Evolutionary conservation across 2,329 filamentous ascomycete genomes (phyloP).

Genomic region (Akanthomyces dipterigenus): DNA sequence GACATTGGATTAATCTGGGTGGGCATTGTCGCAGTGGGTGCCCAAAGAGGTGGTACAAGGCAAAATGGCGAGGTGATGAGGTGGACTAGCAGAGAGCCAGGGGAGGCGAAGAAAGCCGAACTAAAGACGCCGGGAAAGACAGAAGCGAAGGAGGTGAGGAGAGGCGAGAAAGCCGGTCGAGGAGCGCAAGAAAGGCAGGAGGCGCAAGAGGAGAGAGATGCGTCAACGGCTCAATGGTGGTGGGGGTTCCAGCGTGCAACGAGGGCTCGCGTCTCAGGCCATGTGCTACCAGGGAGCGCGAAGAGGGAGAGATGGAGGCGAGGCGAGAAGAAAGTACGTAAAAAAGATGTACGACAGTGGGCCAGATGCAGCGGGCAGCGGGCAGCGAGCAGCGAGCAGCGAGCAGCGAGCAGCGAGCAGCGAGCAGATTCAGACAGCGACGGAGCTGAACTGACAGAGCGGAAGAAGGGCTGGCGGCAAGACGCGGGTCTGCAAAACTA

Average conservation of each 20-base stretch:
- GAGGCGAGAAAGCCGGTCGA: background rate
- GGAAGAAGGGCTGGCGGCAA: constrained; percentile 6
- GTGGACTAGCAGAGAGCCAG: background rate
- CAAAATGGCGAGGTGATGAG: background rate
- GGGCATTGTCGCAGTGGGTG: constrained; percentile 24
- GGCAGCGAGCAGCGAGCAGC: no score
- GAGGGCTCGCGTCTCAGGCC: constrained; percentile 11
- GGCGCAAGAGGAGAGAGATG: background rate
- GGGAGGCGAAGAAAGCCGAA: background rate
- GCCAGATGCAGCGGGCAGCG: constrained; percentile 1
- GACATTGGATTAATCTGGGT: constrained; percentile 33
- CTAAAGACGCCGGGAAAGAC: background rate
- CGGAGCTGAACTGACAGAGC: constrained; percentile 1
- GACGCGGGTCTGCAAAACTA: constrained; percentile 9
- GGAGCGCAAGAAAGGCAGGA: background rate
- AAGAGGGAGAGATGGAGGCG: background rate
- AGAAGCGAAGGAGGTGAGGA: background rate
- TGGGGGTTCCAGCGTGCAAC: constrained; percentile 9
- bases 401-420: no score
- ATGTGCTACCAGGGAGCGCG: constrained; percentile 8
- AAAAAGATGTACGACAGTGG: constrained; percentile 12
- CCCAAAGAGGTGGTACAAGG: constrained; percentile 4
- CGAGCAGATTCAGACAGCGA: background rate
- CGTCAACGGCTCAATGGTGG: background rate
- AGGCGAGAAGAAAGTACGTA: constrained; percentile 9